phyloP scores from a whole-genome alignment of 2,329 filamentous ascomycete genomes.

The Neospermospora avenae region DNA sequence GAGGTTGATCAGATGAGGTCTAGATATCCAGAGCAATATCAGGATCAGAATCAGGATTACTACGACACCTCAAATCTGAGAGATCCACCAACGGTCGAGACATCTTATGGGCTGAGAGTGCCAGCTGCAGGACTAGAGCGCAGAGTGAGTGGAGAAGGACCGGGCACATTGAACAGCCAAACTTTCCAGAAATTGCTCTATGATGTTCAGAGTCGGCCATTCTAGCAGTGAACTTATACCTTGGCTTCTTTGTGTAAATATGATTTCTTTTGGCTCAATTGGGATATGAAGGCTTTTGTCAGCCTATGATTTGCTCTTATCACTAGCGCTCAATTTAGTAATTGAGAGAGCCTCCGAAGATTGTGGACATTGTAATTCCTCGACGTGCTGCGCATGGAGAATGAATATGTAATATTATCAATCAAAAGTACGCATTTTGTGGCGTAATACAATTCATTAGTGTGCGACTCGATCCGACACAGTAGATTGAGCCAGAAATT shows the following conservation, averaged over 20 bases:
- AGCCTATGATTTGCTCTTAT: too few species aligned
- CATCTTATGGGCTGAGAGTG: not conserved
- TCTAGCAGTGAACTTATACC: not conserved
- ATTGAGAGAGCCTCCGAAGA: too few species aligned
- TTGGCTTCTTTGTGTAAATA: not conserved
- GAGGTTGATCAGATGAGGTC: not conserved
- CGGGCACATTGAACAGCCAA: not conserved
- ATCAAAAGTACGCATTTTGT: too few species aligned
- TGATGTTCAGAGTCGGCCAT: not conserved
- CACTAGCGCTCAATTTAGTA: too few species aligned
- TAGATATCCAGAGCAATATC: not conserved
- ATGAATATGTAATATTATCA: not conserved
- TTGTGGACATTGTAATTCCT: not conserved
- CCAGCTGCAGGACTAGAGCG: not conserved
- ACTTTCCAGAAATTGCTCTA: slow-evolving; percentile 1
- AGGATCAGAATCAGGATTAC: not conserved
- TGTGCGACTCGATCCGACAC: too few species aligned
- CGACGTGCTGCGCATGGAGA: not conserved
- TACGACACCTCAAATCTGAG: not conserved
- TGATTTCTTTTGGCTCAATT: not conserved
- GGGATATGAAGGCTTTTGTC: not conserved
- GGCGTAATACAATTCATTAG: not conserved
- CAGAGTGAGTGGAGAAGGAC: not conserved
- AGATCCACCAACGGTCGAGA: not conserved
- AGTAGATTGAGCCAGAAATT: too few species aligned